Base-by-base conservation (phyloP, 257 asterid genomes). In the Nicotiana knightiana region DNA sequence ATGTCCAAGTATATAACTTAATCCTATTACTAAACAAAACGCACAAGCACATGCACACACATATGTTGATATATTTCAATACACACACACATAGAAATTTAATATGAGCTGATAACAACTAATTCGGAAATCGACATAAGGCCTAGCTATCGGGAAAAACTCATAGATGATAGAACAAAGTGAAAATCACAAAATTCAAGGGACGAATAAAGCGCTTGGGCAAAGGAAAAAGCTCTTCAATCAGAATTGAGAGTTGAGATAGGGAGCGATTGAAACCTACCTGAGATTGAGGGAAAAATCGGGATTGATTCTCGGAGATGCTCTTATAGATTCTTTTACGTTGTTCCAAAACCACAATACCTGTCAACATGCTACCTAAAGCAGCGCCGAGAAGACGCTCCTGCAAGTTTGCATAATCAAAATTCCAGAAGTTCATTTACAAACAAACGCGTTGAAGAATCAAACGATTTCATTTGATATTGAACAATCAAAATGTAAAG, bases 311-410 rank as follows among this genome's bases (percentile, higher is more conserved):
- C 30, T 84, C 88, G 32, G 92, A 77, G 66, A 94, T 87, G 68
- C 95, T 90, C 77, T 75, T 79, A 71, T 91, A 88, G 43, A 93
- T 93, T 83, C 87, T 85, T 85, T 53, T 86, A 5, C 93, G 93
- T 70, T 93, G 96, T 88, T 92, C 91, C 15, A 94, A 86, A 57
- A 93, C 86, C 73, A 91, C 86, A 6, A 84, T 86, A 37, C 94
- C 93, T 26, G 93, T 84, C 4, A 89, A 63, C 33, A 86, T 64
- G 88, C 88, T 84, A 67, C 98, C 98, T 33, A 94, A 82, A 48
- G 97, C 93, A 35, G 93, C 93, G 46, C 98, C 98, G 16, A 94
- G 89, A 76, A 94, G 86, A 76, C 98, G 98, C 92, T 92, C 98
- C 98, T 94, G 90, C 87, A 6, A 43, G 51, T 54, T 70, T 26